Evolutionary conservation across 2,329 filamentous ascomycete genomes (phyloP), one percentile per base, ranked within the genome.

Genomic region (Aspergillus unguis): DNA sequence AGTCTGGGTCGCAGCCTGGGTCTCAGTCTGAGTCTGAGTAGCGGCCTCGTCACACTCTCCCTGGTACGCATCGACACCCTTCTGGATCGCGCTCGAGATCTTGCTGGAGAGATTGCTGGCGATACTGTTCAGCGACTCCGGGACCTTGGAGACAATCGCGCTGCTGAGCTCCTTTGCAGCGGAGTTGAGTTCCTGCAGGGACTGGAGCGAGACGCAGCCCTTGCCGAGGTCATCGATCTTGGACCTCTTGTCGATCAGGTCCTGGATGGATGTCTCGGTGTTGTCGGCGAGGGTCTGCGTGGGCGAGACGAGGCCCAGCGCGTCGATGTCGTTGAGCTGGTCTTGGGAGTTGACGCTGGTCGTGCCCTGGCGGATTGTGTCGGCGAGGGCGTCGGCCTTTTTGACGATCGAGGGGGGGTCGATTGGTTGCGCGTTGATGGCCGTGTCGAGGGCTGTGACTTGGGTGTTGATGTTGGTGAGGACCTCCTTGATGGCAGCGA

Each of bases 41-140:
- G 6, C 35, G n/a, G 17, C 25, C 36, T 17, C 5, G 25, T 37
- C 49, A 29, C 36, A 40, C 29, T 29, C 5, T 3, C 44, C 50
- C 25, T 29, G 11, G 10, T 52, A 52, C 17, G 53, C 53, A 50
- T 63, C 57, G 40, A 69, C 55, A 45, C 66, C 67, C 42, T 58
- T 59, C 57, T 67, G 58, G 46, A 69, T 65, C 29, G 61, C 59
- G 17, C 55, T 49, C 43, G 59, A 55, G 48, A 69, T 62, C 42
- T 61, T 64, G 25, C 54, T 45, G 8, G 61, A 41, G 26, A 69
- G 62, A 1, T 55, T 6, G 5, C 40, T 10, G 5, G 66, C 63
- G 38, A 65, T 48, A 7, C 54, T 45, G 7, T 55, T 9, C n/a
- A 66, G 52, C 3, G 36, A 25, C 1, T 6, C 8, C 4, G 50